Evolutionary conservation across 2,329 filamentous ascomycete species (phyloP).

Genomic region (Mycosphaerella sp.): DNA sequence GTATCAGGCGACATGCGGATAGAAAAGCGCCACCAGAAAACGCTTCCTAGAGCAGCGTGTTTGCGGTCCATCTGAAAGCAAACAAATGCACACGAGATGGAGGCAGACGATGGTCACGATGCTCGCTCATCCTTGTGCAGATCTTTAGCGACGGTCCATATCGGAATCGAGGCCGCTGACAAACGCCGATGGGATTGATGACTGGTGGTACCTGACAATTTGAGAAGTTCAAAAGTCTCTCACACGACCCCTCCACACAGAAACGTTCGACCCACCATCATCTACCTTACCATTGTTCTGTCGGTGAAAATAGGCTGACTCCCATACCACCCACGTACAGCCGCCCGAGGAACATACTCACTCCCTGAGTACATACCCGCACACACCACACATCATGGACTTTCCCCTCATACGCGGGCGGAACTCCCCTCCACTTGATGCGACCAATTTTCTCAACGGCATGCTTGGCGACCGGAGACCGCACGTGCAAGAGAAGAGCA

Average conservation of each 20-base stretch:
- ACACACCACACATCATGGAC: constrained; percentile 18
- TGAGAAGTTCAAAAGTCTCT: not conserved
- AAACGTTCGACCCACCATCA: not conserved
- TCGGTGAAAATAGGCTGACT: not conserved
- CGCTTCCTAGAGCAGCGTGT: not conserved
- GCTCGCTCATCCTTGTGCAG: not conserved
- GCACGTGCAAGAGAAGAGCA: constrained; percentile 42
- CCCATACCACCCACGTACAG: not conserved
- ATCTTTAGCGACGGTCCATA: not conserved
- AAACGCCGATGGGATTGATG: constrained; percentile 1
- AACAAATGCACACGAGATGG: not conserved
- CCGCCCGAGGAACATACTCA: not conserved
- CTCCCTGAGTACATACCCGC: not conserved
- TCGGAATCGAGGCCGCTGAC: constrained; percentile 3
- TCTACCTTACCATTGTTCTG: not conserved
- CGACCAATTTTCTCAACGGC: constrained; percentile 25
- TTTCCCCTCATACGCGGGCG: constrained; percentile 22
- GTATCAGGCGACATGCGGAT: constrained; percentile 3
- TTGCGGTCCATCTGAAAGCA: not conserved
- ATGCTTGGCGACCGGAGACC: constrained; percentile 32
- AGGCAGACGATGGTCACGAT: not conserved
- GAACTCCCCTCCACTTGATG: constrained; percentile 18
- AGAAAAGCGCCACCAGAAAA: not conserved
- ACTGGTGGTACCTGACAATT: not conserved
- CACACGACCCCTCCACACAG: constrained; percentile 3